Base-by-base conservation (phyloP, 805 yeast genomes). In the Candida bentonensis region DNA sequence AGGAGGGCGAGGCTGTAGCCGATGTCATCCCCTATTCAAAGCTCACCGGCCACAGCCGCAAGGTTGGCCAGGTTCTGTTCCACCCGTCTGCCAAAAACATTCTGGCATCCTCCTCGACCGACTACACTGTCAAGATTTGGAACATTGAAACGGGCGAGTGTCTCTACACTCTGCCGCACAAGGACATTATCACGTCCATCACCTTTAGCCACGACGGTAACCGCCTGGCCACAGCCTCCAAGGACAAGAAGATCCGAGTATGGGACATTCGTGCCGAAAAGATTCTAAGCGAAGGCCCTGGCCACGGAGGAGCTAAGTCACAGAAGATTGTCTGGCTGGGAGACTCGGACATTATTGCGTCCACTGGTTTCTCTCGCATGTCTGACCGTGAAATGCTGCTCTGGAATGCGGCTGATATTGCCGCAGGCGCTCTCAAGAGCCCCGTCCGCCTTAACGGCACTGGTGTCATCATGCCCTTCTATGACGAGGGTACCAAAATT, bases 301-400 rank as follows among this genome's bases (percentile, higher is more conserved):
- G 95, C 15, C 98, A 92, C 59, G 67, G 82, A 2, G 97, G 97
- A 48, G 96, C 96, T 27, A 92, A 92, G 62, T 79, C 84, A 26
- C 74, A 88, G 21, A 77, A 97, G 61, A 82, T 85, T 33, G 76
- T 75, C 15, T 92, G 98, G 97, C 66, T 89, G 48, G 96, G 97
- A 27, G 77, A 84, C 55, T 67, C 81, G 40, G 82, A 88, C 57
- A 74, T 96, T 53, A 66, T 92, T 28, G 82, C 79, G 42, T 89
- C 98, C 33, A 88, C 98, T 5, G 99, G 99, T 1, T 92, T 92
- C 61, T 85, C 95, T 22, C 76, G 82, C 56, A 71, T 84, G 52
- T 83, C 95, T 40, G 97, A 92, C 59, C 85, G 99, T 60, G 97
- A 92, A 65, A 69, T 89, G 48, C 98, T 92, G 54, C 69, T 92